Base-by-base conservation (phyloP, 768 basidiomycete genomes). In the Arthromyces matolae region DNA sequence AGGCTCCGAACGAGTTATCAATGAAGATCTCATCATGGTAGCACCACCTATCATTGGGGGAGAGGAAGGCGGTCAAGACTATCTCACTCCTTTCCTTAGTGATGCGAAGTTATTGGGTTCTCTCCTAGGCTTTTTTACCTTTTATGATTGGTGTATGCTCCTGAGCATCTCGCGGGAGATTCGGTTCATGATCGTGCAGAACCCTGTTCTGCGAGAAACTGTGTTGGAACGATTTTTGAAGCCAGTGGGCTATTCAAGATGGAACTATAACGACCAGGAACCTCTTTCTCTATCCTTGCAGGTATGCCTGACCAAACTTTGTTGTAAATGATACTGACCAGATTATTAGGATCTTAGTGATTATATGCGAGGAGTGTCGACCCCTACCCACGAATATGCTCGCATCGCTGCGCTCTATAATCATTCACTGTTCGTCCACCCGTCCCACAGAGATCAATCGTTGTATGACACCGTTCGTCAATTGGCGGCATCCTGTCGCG, bases 341-440 rank as follows among this genome's bases (percentile, higher is more conserved):
- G 0, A 13, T 3, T 7, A 16, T 5, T 56, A 90, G 86, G 89
- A 93, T 64, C 72, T 93, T 32, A 79, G 79, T 57, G 78, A 84
- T 42, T 93, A 91, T 57, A 82, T 91, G 79, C 77, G 81, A 37
- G 87, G 87, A 3, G 84, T 91, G 4, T 83, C 81, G 5, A 78
- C 86, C 20, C 89, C 90, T 6, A 75, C 76, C 3, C 83, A 91
- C 52, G 80, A 86, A 52, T 91, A 86, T 54, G 74, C 81, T 0
- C 75, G 79, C 4, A 71, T 80, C 27, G 78, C 89, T 1, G 70
- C 69, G 5, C 62, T 75, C 22, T 81, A 82, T 53, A 68, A 88
- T 8, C 80, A 82, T 42, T 73, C 77, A 0, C 65, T 76, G 20
- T 55, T 50, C 2, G 52, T 73, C 8, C 78, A 72, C 37, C 75